A percentile compares a stretch with the other conserved stretches of the same genome.
Evolutionary conservation across 371 early-diverging fungal species (phyloP).

Genomic region (Haplosporangium sp.): DNA sequence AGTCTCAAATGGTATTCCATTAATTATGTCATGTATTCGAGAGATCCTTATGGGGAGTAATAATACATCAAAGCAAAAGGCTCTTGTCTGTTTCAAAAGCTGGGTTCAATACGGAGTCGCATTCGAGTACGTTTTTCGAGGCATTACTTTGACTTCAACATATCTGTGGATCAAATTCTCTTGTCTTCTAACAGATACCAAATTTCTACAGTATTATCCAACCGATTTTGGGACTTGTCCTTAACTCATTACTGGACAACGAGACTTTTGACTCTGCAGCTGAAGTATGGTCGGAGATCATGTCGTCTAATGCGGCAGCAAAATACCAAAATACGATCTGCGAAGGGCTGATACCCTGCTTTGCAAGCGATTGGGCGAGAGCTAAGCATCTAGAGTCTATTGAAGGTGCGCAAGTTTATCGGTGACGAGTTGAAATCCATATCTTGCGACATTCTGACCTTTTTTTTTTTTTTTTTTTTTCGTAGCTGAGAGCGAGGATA

Average conservation of each 20-base stretch:
- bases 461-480: slow-evolving; percentile 11
- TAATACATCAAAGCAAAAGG: slow-evolving; percentile 59
- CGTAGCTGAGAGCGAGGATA: slow-evolving; percentile 68
- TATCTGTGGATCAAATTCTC: background rate
- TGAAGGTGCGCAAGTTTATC: slow-evolving; percentile 42
- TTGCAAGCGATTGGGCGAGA: slow-evolving; percentile 66
- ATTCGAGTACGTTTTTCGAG: slow-evolving; percentile 56
- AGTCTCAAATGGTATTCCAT: slow-evolving; percentile 60
- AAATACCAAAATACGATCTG: slow-evolving; percentile 57
- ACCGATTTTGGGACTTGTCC: slow-evolving; percentile 59
- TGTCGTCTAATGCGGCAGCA: slow-evolving; percentile 58
- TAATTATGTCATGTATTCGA: slow-evolving; percentile 60
- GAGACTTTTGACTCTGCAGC: slow-evolving; percentile 63
- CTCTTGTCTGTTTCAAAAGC: slow-evolving; percentile 66
- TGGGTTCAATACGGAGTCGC: slow-evolving; percentile 75
- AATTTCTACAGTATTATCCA: slow-evolving; percentile 47
- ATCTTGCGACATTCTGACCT: slow-evolving; percentile 1
- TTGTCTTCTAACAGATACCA: background rate
- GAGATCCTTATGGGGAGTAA: slow-evolving; percentile 47
- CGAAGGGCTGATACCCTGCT: slow-evolving; percentile 65
- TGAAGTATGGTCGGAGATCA: slow-evolving; percentile 67
- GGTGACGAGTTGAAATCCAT: slow-evolving; percentile 8
- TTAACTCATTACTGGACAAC: slow-evolving; percentile 59
- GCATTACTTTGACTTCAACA: background rate
- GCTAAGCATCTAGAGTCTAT: slow-evolving; percentile 61